Evolutionary conservation across 495 filamentous ascomycete species (phyloP).

Genomic region (Penicillium maclennaniae): DNA sequence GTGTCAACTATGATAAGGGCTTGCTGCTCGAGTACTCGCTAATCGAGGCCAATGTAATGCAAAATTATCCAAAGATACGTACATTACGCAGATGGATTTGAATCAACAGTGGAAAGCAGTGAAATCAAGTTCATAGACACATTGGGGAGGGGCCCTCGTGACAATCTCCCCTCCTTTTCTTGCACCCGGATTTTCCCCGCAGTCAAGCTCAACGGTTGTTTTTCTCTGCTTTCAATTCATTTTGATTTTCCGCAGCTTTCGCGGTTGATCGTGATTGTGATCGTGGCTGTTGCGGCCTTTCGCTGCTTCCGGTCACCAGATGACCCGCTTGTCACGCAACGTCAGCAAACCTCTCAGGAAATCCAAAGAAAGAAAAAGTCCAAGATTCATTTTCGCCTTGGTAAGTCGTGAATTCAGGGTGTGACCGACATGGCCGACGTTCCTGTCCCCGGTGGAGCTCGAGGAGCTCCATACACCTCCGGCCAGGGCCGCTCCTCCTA

Average conservation of each 20-base stretch:
- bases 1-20: too few relatives aligned
- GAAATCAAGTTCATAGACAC: not conserved
- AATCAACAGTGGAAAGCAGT: not conserved
- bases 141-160: constrained; percentile 11
- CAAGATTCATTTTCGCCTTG: too few relatives aligned
- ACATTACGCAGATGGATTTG: too few relatives aligned
- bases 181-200: constrained; percentile 10
- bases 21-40: too few relatives aligned
- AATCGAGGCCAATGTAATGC: too few relatives aligned
- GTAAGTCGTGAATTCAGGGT: not conserved
- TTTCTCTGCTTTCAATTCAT: not conserved
- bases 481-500: constrained; percentile 62
- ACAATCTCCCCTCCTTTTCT: constrained; percentile 5
- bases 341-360: constrained; percentile 9
- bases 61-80: too few relatives aligned
- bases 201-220: not conserved
- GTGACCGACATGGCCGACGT: constrained; percentile 41
- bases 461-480: constrained; percentile 38
- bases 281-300: constrained; percentile 5
- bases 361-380: too few relatives aligned
- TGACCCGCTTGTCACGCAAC: constrained; percentile 26
- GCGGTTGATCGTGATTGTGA: not conserved
- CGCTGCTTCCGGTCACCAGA: constrained; percentile 26
- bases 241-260: not conserved
- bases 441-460: constrained; percentile 47